Evolutionary conservation across 495 filamentous ascomycete species (phyloP).

Genomic region (Clohesyomyces aquaticus): DNA sequence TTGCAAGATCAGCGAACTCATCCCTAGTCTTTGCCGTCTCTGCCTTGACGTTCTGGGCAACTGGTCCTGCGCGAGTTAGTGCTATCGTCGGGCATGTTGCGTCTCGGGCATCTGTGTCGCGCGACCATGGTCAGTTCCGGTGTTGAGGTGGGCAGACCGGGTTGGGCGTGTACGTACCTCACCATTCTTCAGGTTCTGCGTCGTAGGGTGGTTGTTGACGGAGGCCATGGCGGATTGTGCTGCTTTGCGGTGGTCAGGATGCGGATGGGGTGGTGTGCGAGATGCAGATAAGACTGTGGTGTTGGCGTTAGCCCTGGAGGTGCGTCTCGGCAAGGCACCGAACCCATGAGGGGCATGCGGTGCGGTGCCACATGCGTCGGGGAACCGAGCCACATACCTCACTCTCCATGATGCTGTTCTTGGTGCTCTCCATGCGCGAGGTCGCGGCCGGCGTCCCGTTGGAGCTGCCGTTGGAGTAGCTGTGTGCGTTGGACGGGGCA

Average conservation of each 20-base stretch:
- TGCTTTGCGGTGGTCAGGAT: constrained; percentile 41
- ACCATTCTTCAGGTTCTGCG: constrained; percentile 47
- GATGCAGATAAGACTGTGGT: constrained; percentile 36
- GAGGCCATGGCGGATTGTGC: constrained; percentile 48
- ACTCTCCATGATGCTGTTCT: constrained; percentile 44
- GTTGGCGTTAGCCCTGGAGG: constrained; percentile 32
- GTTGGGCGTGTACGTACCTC: constrained; percentile 37
- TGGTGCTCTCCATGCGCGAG: constrained; percentile 30
- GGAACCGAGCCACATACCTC: constrained; percentile 42
- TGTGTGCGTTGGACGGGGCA: constrained; percentile 28
- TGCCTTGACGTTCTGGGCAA: constrained; percentile 76
- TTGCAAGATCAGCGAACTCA: constrained; percentile 77
- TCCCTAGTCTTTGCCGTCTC: constrained; percentile 69
- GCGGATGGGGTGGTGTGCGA: constrained; percentile 30
- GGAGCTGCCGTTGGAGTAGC: constrained; percentile 24
- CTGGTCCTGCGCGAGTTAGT: constrained; percentile 60
- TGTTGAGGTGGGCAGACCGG: neutral
- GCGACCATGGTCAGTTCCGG: constrained; percentile 30
- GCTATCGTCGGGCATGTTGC: constrained; percentile 6
- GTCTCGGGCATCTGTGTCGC: constrained; percentile 26
- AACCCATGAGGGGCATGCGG: too few relatives aligned
- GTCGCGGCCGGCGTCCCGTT: constrained; percentile 24
- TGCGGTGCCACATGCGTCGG: too few relatives aligned
- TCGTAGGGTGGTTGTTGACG: constrained; percentile 46
- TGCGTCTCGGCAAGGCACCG: constrained; percentile 38